Percentiles rank a stretch among this genome's conserved stretches.
Evolutionary conservation across 2,329 filamentous ascomycete genomes (phyloP).

Genomic region (Trichoderma oligosporum): DNA sequence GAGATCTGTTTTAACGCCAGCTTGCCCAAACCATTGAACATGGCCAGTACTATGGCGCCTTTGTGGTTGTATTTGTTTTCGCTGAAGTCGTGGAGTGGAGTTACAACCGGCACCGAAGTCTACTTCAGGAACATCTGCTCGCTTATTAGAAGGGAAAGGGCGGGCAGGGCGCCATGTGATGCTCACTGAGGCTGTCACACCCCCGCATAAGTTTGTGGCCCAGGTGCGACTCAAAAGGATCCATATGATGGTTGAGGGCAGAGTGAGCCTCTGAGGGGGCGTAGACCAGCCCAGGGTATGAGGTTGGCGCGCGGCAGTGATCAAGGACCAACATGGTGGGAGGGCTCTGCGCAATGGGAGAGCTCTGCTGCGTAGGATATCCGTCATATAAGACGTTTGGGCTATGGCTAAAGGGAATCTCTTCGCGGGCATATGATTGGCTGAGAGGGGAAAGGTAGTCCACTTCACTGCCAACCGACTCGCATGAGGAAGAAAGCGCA

Average conservation of each 20-base stretch:
- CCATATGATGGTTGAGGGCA: constrained; percentile 53
- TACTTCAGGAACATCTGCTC: constrained; percentile 50
- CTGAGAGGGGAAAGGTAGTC: constrained; percentile 61
- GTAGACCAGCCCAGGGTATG: constrained; percentile 59
- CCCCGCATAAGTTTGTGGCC: constrained; percentile 52
- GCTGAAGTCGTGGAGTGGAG: constrained; percentile 38
- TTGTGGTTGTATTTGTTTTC: constrained; percentile 44
- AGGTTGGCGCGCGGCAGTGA: constrained; percentile 52
- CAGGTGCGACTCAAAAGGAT: constrained; percentile 54
- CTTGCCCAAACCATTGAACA: constrained; percentile 42
- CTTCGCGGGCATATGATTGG: constrained; percentile 55
- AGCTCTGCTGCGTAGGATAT: constrained; percentile 48
- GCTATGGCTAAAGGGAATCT: constrained; percentile 54
- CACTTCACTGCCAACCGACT: constrained; percentile 59
- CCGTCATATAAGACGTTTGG: constrained; percentile 56
- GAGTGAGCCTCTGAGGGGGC: constrained; percentile 58
- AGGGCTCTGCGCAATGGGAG: constrained; percentile 54
- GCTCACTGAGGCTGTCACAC: constrained; percentile 54
- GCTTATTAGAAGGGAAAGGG: constrained; percentile 37
- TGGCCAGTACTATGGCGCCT: constrained; percentile 44
- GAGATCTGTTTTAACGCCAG: constrained; percentile 58
- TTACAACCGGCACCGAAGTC: constrained; percentile 51
- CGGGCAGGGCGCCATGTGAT: constrained; percentile 33
- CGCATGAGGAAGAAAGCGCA: constrained; percentile 52
- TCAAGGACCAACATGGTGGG: constrained; percentile 54